These are phyloP conservation scores for Boletus pseudo-olivaceus DNA, from an alignment of 768 basidiomycete genomes.

Conservation along the genomic window DNA sequence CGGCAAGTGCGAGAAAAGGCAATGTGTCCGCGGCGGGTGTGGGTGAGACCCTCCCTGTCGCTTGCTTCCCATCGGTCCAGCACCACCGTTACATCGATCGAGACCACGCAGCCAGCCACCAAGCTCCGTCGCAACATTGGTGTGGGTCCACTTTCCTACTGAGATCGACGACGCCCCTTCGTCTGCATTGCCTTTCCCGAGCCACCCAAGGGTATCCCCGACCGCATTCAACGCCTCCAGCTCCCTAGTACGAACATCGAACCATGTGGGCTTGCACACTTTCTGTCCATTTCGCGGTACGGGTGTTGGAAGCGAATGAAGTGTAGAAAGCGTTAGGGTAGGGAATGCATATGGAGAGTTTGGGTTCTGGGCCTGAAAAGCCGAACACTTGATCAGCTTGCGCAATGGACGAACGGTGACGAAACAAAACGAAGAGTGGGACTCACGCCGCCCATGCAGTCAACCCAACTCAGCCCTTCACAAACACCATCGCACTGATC, in stretches of 20 bases:
- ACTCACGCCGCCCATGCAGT: conserved; percentile 60
- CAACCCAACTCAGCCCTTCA: conserved; percentile 77
- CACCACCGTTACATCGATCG: conserved; percentile 22
- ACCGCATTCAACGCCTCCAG: conserved; percentile 61
- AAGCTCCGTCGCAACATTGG: conserved; percentile 51
- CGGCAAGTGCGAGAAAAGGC: conserved; percentile 49
- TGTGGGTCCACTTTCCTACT: conserved; percentile 48
- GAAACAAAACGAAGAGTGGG: neutral
- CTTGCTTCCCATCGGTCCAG: neutral
- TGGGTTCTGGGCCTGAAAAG: conserved; percentile 53
- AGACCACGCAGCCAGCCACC: conserved; percentile 57
- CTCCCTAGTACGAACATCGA: conserved; percentile 55
- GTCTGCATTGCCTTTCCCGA: conserved; percentile 32
- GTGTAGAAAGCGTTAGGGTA: conserved; percentile 70
- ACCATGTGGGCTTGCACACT: conserved; percentile 84
- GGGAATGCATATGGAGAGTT: conserved; percentile 84
- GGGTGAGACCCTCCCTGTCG: neutral
- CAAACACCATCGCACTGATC: conserved; percentile 69
- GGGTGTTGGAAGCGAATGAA: conserved; percentile 87
- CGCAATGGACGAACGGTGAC: neutral
- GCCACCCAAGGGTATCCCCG: conserved; percentile 54
- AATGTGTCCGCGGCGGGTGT: conserved; percentile 35
- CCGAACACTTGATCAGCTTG: neutral
- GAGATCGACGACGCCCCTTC: conserved; percentile 1
- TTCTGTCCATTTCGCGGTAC: conserved; percentile 78